A percentile compares a stretch with the other conserved stretches of the same genome.
Conservation (phyloP, 345 rosid species). For the Eucalyptus erythrocorys region DNA sequence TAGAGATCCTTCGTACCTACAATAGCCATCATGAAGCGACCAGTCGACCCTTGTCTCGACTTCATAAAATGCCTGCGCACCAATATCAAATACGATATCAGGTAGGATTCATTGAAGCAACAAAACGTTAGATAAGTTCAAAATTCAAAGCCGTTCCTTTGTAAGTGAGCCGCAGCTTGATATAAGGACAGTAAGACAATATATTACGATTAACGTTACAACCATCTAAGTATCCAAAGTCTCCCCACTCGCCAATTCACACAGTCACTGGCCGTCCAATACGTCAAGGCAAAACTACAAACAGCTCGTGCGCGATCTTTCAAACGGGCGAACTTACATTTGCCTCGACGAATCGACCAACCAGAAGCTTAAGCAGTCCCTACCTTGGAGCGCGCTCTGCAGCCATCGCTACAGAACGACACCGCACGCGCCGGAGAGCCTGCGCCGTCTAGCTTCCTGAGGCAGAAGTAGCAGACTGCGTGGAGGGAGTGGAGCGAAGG, state of each 20-base stretch:
- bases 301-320: not conserved
- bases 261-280: not conserved
- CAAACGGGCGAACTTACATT: not conserved
- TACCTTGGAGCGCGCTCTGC: constrained; percentile 47
- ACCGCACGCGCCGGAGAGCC: constrained; percentile 17
- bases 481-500: constrained; percentile 35
- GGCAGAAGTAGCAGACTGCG: constrained; percentile 65
- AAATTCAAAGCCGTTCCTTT: not conserved
- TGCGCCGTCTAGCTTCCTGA: constrained; percentile 17
- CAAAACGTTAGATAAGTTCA: not conserved
- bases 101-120: not conserved
- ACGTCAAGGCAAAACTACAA: not conserved
- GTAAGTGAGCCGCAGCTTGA: not conserved
- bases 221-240: not conserved
- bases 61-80: constrained; percentile 13
- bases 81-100: not conserved
- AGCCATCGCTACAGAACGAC: constrained; percentile 44
- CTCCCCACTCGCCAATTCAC: not conserved
- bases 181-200: not conserved
- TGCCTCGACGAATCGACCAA: not conserved
- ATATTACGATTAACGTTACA: not conserved
- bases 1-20: constrained; percentile 36
- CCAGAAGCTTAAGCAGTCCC: not conserved
- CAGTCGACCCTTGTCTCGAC: constrained; percentile 70
- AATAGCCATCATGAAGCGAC: constrained; percentile 52